phyloP scores from a whole-genome alignment of 2,329 filamentous ascomycete species.

The Xylaria sp. region DNA sequence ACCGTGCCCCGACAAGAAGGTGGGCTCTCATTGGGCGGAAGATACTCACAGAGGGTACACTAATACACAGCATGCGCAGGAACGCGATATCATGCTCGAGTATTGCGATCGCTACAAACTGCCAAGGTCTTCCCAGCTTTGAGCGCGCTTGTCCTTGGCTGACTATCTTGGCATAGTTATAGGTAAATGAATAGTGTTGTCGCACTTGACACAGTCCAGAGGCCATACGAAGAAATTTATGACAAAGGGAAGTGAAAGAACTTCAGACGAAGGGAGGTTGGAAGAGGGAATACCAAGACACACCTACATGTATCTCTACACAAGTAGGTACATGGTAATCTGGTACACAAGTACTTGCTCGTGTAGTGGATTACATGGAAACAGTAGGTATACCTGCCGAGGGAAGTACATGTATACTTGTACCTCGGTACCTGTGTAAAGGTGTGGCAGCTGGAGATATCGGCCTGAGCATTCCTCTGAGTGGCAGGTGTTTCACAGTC shows the following conservation, averaged over 20 bases:
- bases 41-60: background rate
- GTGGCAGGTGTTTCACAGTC: background rate
- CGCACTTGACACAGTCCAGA: background rate
- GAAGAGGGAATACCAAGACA: too few relatives aligned
- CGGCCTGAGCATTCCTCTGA: conserved; percentile 3
- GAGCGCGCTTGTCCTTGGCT: background rate
- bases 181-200: background rate
- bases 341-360: too few relatives aligned
- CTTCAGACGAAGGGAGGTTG: too few relatives aligned
- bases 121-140: background rate
- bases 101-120: background rate
- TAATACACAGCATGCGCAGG: conserved; percentile 1
- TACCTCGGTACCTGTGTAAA: background rate
- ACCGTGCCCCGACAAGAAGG: background rate
- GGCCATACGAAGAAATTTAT: background rate
- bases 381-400: too few relatives aligned
- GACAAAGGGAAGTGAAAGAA: background rate
- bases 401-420: too few relatives aligned
- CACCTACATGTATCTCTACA: too few relatives aligned
- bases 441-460: background rate
- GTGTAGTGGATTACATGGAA: too few relatives aligned
- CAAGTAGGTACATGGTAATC: too few relatives aligned
- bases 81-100: background rate
- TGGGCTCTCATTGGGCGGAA: background rate
- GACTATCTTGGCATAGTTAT: background rate